These are phyloP conservation scores for Kurtzmaniella fragi DNA, from an alignment of 805 yeast species.

Conservation along the genomic window DNA sequence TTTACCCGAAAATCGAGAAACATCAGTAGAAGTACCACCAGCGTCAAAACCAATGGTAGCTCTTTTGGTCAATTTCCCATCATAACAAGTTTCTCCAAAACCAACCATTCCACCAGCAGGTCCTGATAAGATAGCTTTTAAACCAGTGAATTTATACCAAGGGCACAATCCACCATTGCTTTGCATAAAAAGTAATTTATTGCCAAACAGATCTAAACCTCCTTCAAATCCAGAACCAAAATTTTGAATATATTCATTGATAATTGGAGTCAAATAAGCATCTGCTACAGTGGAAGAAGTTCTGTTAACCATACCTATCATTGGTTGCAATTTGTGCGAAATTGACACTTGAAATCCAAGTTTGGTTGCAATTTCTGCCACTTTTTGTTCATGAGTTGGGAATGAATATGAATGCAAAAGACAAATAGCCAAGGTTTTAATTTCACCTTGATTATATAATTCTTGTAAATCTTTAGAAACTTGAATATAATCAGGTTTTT, in stretches of 20 bases:
- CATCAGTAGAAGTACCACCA: slow-evolving; percentile 45
- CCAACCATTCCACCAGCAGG: slow-evolving; percentile 99
- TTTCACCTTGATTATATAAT: slow-evolving; percentile 18
- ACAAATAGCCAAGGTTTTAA: slow-evolving; percentile 31
- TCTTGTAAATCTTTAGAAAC: slow-evolving; percentile 19
- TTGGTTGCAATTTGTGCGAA: slow-evolving; percentile 37
- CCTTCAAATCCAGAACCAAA: slow-evolving; percentile 39
- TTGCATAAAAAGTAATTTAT: slow-evolving; percentile 81
- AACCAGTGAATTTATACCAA: slow-evolving; percentile 77
- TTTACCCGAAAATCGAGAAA: slow-evolving; percentile 35
- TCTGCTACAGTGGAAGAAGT: slow-evolving; percentile 41
- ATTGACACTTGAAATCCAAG: slow-evolving; percentile 38
- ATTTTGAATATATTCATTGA: slow-evolving; percentile 26
- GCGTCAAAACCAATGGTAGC: slow-evolving; percentile 41
- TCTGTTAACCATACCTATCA: slow-evolving; percentile 40
- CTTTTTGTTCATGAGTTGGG: slow-evolving; percentile 31
- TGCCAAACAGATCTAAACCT: slow-evolving; percentile 39
- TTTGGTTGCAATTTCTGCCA: slow-evolving; percentile 29
- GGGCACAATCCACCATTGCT: slow-evolving; percentile 94
- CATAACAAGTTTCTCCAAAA: slow-evolving; percentile 76
- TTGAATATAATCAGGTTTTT: slow-evolving; percentile 21
- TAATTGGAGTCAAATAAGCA: slow-evolving; percentile 39
- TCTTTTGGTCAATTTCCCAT: slow-evolving; percentile 11
- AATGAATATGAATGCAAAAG: slow-evolving; percentile 37
- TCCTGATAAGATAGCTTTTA: slow-evolving; percentile 85